Evolutionary conservation across 768 basidiomycete species (phyloP), one percentile per base, ranked within the genome.

Genomic region (Sporobolomyces pararoseus): DNA sequence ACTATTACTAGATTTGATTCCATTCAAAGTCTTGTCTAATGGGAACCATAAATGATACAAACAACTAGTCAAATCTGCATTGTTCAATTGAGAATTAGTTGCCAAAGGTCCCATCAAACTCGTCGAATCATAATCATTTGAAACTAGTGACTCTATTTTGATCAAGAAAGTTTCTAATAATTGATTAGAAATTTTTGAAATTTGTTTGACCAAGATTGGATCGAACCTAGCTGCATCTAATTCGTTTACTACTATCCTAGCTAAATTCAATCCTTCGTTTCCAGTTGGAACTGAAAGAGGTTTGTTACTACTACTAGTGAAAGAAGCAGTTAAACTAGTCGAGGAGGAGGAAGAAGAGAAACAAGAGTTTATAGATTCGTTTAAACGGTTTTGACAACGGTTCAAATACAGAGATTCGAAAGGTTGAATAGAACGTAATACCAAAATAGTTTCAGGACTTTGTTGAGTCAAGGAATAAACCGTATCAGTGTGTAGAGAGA

Each of bases 401-500:
- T 90, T 85, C 4, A 98, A 84, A 79, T 97, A 99, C n/a, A 89
- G 83, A 0, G 87, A 82, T 78, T 98, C 96, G 72, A 98, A 89
- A 12, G 84, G 85, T 7, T 88, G 86, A 52, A 98, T 83, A 0
- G 92, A 86, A 4, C 90, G 88, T 4, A 99, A 84, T 42, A 93
- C 83, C 46, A 98, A 82, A 51, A 97, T 83, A 1, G 96, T 94
- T 80, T 99, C 96, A 44, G 95, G 90, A 75, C 93, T 92, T 80
- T 99, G 96, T 58, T 89, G 84, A 0, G 85, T 83, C 61, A 87
- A 85, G 0, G 86, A 87, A 78, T 98, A 98, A 9, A 90, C 82
- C 0, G 96, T 98, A 77, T 98, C 95, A 2, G 96, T 96, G 77
- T 97, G 90, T 16, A 95, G 89, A 3, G 91, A 87, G 61, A 98